A percentile compares a stretch with the other conserved stretches of the same genome.
Conservation (phyloP, 108 stramenopile species). For the Tribonema minus region DNA sequence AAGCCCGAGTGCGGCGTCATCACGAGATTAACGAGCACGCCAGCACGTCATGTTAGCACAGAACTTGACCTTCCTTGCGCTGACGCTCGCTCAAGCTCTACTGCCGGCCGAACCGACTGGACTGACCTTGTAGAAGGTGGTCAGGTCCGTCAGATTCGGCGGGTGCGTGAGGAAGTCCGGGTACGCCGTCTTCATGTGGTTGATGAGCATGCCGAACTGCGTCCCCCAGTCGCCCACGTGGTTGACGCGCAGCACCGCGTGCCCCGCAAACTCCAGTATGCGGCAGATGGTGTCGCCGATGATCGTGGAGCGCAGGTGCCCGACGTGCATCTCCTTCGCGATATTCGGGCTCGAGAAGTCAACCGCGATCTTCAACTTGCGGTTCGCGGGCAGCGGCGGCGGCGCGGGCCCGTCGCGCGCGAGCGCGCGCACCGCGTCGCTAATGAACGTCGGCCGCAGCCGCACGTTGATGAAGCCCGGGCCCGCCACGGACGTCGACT, state of each 20-base stretch:
- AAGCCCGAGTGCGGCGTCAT: too few species aligned
- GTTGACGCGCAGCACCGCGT: conserved; percentile 77
- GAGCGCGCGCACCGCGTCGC: conserved; percentile 8
- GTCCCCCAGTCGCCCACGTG: conserved; percentile 99
- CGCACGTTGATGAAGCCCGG: conserved; percentile 72
- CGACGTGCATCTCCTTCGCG: conserved; percentile 99
- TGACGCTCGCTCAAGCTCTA: too few species aligned
- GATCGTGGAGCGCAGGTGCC: conserved; percentile 95
- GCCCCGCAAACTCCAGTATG: conserved; percentile 84
- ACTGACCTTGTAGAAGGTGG: conserved; percentile 97
- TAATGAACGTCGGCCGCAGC: conserved; percentile 71
- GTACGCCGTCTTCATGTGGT: conserved; percentile 90
- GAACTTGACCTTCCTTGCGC: too few species aligned
- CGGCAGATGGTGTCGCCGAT: conserved; percentile 95
- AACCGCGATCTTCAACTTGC: conserved; percentile 66
- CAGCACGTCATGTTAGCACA: too few species aligned
- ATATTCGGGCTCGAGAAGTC: conserved; percentile 99
- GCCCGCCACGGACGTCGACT: conserved; percentile 25
- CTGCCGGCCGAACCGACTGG: too few species aligned
- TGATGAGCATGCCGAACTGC: conserved; percentile 98
- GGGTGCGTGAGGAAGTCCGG: conserved; percentile 72
- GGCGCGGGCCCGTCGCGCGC: conserved; percentile 52
- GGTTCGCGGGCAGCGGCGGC: conserved; percentile 47
- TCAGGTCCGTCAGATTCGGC: conserved; percentile 64
- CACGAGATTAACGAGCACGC: too few species aligned